phyloP scores from a whole-genome alignment of 495 filamentous ascomycete genomes.

The Xylaria bambusicola region DNA sequence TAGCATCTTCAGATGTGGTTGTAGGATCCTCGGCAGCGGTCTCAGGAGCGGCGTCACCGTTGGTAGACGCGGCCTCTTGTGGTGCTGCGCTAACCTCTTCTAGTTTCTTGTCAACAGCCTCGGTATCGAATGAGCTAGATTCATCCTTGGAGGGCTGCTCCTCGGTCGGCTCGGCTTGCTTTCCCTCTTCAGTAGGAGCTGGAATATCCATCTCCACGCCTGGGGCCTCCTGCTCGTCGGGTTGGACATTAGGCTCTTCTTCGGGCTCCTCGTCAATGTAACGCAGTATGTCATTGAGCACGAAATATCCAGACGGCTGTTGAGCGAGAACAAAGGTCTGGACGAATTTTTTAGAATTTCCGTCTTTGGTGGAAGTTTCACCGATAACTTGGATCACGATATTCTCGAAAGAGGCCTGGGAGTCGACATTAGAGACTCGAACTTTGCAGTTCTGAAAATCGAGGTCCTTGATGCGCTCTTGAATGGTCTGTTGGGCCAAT shows the following conservation, averaged over 20 bases:
- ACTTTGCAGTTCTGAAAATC: conserved; percentile 99
- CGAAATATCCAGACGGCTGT: conserved; percentile 96
- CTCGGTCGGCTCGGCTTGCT: conserved; percentile 42
- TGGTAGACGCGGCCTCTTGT: conserved; percentile 38
- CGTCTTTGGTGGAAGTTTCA: conserved; percentile 91
- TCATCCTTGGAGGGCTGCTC: conserved; percentile 41
- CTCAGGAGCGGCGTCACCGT: conserved; percentile 40
- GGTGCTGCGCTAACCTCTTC: conserved; percentile 42
- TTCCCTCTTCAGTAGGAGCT: conserved; percentile 45
- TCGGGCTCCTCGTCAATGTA: conserved; percentile 83
- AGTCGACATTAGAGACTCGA: conserved; percentile 95
- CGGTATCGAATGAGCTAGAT: conserved; percentile 44
- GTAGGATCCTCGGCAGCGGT: conserved; percentile 48
- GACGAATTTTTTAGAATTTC: conserved; percentile 88
- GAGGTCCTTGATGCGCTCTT: conserved; percentile 86
- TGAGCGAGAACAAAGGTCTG: conserved; percentile 98
- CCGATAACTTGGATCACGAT: conserved; percentile 98
- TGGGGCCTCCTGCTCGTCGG: conserved; percentile 46
- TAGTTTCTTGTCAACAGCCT: conserved; percentile 50
- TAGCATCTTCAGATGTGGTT: conserved; percentile 49
- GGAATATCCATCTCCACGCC: conserved; percentile 47
- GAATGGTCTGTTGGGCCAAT: conserved; percentile 67
- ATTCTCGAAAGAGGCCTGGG: conserved; percentile 85
- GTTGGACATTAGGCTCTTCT: conserved; percentile 50
- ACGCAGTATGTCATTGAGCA: conserved; percentile 95